These are phyloP conservation scores for Aspergillus terreus DNA, from an alignment of 2,329 filamentous ascomycete species.

Conservation along the genomic window DNA sequence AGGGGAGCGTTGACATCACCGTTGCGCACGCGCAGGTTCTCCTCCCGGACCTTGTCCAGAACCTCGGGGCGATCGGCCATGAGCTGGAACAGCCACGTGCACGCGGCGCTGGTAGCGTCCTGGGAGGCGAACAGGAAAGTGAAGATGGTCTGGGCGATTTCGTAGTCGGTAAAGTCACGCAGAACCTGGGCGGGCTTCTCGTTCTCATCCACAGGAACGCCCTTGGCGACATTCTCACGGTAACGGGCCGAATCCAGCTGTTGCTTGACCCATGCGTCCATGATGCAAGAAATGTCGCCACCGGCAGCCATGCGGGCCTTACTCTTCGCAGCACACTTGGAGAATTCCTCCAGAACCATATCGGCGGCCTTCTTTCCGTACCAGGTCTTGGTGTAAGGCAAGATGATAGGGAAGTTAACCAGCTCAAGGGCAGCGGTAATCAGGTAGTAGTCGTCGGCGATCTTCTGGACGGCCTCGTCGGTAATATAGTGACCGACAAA, in stretches of 20 bases:
- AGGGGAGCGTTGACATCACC: constrained; percentile 69
- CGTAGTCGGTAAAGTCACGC: constrained; percentile 82
- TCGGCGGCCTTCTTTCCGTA: constrained; percentile 94
- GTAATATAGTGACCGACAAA: constrained; percentile 96
- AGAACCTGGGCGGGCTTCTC: constrained; percentile 81
- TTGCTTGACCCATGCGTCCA: constrained; percentile 88
- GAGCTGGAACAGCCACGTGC: constrained; percentile 93
- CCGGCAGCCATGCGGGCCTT: constrained; percentile 89
- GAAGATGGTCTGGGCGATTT: constrained; percentile 91
- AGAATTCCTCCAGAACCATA: constrained; percentile 84
- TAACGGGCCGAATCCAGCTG: constrained; percentile 84
- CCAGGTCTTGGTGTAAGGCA: constrained; percentile 94
- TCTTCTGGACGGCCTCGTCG: constrained; percentile 85
- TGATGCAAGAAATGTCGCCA: constrained; percentile 83
- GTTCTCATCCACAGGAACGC: constrained; percentile 61
- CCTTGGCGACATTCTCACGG: constrained; percentile 71
- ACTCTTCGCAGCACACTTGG: constrained; percentile 87
- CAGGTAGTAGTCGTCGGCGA: constrained; percentile 93
- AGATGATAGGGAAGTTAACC: constrained; percentile 96
- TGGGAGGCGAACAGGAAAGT: constrained; percentile 97
- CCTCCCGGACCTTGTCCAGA: constrained; percentile 83
- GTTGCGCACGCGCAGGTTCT: constrained; percentile 74
- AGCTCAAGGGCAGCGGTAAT: constrained; percentile 94
- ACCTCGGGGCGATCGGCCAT: constrained; percentile 92
- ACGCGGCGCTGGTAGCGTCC: constrained; percentile 90